Conservation (phyloP, 371 early-diverging fungal genomes). For the Mortierella sp. region DNA sequence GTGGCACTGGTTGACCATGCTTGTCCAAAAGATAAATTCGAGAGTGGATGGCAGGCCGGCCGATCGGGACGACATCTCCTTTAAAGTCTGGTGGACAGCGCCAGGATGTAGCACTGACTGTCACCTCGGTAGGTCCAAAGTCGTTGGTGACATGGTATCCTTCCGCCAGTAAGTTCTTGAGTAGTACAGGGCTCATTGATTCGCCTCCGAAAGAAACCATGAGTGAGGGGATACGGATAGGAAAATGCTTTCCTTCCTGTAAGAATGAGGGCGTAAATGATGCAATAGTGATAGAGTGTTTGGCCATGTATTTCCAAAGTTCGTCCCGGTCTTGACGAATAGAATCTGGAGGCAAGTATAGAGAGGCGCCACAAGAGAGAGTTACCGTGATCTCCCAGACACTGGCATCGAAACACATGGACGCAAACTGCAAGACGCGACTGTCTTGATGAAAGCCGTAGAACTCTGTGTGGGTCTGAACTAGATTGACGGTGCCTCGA, state of each 20-base stretch:
- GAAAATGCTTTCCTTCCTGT: constrained; percentile 4
- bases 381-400: constrained; percentile 3
- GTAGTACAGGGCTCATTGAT: neutral
- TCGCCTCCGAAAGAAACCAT: neutral
- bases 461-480: neutral
- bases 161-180: no score
- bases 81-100: neutral
- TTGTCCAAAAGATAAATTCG: constrained; percentile 19
- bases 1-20: constrained; percentile 19
- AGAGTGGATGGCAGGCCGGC: neutral
- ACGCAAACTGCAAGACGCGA: constrained; percentile 2
- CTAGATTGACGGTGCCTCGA: constrained; percentile 2
- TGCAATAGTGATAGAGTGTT: constrained; percentile 10
- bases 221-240: neutral
- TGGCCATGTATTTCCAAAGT: neutral
- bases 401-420: constrained; percentile 15
- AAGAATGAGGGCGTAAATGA: constrained; percentile 3
- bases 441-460: neutral
- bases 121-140: constrained; percentile 53
- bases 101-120: constrained; percentile 6
- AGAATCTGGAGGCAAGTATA: neutral
- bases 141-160: constrained; percentile 18
- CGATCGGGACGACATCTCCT: constrained; percentile 8
- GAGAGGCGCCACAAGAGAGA: constrained; percentile 3
- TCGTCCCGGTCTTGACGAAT: constrained; percentile 8